Percentiles rank a stretch among this genome's conserved stretches.
phyloP scores from a whole-genome alignment of 2,329 filamentous ascomycete genomes.

The Talaromyces sp. region DNA sequence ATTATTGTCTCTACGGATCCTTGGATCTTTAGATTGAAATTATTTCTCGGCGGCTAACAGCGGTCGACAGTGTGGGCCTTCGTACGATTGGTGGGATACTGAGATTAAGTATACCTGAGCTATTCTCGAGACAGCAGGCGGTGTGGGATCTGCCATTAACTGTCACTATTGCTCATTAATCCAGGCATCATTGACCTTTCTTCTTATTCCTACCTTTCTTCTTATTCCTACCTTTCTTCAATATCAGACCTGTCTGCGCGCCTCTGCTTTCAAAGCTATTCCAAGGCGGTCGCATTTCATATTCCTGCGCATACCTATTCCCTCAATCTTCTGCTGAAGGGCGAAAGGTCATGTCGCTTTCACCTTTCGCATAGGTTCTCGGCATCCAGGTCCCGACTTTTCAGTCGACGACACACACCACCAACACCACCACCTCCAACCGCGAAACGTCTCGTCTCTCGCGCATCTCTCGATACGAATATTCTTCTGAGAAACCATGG shows the following conservation, averaged over 20 bases:
- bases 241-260: background rate
- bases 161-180: background rate
- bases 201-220: background rate
- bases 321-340: conserved; percentile 12
- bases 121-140: background rate
- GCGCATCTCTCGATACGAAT: background rate
- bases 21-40: background rate
- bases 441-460: background rate
- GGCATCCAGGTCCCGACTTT: conserved; percentile 5
- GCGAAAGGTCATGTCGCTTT: conserved; percentile 17
- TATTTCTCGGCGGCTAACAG: background rate
- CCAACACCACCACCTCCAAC: background rate
- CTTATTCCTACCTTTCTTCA: background rate
- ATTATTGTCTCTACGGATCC: background rate
- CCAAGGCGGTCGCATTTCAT: background rate
- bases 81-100: background rate
- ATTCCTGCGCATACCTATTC: background rate
- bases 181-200: background rate
- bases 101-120: background rate
- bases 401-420: conserved; percentile 6
- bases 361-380: conserved; percentile 12
- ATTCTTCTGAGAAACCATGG: conserved; percentile 43
- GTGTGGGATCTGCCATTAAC: conserved; percentile 2
- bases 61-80: background rate
- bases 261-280: background rate